Evolutionary conservation across 83 land plant species (phyloP), one percentile per base, ranked within the genome.

Genomic region (Diphasiastrum complanatum): DNA sequence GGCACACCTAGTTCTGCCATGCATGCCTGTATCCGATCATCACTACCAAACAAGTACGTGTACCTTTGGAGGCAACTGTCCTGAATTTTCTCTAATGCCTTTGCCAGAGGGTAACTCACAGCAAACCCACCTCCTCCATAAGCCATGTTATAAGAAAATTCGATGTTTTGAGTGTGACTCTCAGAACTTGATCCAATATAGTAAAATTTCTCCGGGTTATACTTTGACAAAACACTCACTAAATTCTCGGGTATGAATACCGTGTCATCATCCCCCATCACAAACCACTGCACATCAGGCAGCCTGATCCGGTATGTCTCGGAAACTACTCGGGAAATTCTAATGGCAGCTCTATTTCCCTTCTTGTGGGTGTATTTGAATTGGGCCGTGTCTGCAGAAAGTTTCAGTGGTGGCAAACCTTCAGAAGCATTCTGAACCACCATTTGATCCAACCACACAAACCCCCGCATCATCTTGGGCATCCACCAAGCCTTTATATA

Each of bases 401-500:
- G 47, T 19, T 59, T 52, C 54, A 51, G 72, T 0, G 80, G 76
- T 2, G 83, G 82, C 20, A 75, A 31, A 30, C 41, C 33, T 8
- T 26, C 4, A 22, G 10, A 68, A 67, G 12, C 65, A 66, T 67
- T 63, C 56, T 3, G 58, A 34, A 18, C 47, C 2, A 75, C 68
- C 10, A 33, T 16, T 58, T 69, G 68, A 30, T 79, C 87, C 20
- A 83, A 33, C 87, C 84, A 80, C 24, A 74, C 81, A 12, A 77
- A 64, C 12, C 81, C 87, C 36, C 87, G 50, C 47, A 83, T 86
- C 11, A 61, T 36, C 26, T 73, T 75, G 4, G 81, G 81, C 56
- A 64, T 57, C 84, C 84, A 83, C 87, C 87, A 83, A 11, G 73
- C 30, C 71, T 86, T 80, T 58, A 75, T 76, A 72, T 80, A 80